These are phyloP conservation scores for Boletus subparvulus DNA, from an alignment of 768 basidiomycete genomes.

Conservation along the genomic window DNA sequence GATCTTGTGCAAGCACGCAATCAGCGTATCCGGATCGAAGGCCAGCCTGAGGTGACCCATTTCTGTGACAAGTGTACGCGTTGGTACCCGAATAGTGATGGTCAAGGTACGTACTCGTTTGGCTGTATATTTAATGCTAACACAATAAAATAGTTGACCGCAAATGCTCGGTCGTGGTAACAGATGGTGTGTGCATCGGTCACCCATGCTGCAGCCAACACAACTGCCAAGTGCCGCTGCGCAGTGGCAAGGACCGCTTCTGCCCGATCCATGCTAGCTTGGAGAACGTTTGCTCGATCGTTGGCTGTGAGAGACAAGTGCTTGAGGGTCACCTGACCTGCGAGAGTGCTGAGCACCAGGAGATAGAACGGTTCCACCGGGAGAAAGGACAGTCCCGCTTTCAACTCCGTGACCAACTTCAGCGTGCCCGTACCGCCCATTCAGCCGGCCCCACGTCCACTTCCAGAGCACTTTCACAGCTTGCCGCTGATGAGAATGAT, in stretches of 20 bases:
- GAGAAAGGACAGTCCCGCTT: conserved; percentile 4
- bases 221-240: conserved; percentile 1
- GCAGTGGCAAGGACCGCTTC: neutral
- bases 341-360: neutral
- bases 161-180: neutral
- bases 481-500: neutral
- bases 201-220: neutral
- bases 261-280: neutral
- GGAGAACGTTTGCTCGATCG: neutral
- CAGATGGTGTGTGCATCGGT: neutral
- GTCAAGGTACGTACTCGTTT: neutral
- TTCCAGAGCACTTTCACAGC: neutral
- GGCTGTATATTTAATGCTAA: too few species aligned
- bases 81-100: neutral
- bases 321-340: neutral
- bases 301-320: neutral
- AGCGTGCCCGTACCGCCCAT: neutral
- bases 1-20: neutral
- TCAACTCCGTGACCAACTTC: neutral
- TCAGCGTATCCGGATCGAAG: neutral
- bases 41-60: neutral
- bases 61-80: conserved; percentile 7
- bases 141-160: neutral
- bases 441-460: neutral
- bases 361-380: neutral